A percentile compares a stretch with the other conserved stretches of the same genome.
Conservation (phyloP, 2,329 filamentous ascomycete species). For the Aureobasidium sp. region DNA sequence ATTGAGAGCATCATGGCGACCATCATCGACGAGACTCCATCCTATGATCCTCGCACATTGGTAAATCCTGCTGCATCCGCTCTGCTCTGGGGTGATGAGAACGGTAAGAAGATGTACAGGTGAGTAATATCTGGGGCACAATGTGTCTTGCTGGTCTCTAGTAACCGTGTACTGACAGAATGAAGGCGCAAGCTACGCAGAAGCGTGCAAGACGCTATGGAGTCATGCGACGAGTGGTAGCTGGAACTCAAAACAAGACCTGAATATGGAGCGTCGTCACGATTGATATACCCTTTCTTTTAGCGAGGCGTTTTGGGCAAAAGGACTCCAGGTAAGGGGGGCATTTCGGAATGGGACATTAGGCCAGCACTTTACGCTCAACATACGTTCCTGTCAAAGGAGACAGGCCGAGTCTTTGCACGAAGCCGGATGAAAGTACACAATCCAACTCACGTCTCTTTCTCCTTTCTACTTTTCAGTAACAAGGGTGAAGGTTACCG, state of each 20-base stretch:
- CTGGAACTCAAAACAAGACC: background rate
- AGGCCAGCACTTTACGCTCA: background rate
- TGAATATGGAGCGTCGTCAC: background rate
- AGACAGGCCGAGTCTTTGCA: background rate
- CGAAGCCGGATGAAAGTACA: no score
- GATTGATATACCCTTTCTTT: background rate
- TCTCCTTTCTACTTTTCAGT: no score
- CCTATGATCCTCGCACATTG: slow-evolving; percentile 82
- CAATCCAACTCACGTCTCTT: no score
- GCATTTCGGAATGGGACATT: no score
- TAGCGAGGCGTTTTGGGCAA: slow-evolving; percentile 7
- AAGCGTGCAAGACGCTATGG: slow-evolving; percentile 56
- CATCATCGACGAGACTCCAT: slow-evolving; percentile 80
- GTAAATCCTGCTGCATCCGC: slow-evolving; percentile 81
- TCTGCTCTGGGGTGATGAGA: slow-evolving; percentile 74
- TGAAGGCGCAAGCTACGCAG: slow-evolving; percentile 60
- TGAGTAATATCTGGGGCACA: no score
- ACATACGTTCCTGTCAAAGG: background rate
- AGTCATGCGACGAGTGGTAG: slow-evolving; percentile 23
- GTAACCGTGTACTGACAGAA: no score
- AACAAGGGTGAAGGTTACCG: no score
- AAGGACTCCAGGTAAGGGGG: background rate
- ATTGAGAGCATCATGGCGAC: slow-evolving; percentile 74
- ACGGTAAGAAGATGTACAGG: slow-evolving; percentile 79
- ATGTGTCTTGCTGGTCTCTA: no score